Conservation (phyloP, 2,329 filamentous ascomycete genomes). For the Sporothrix brunneoviolacea region DNA sequence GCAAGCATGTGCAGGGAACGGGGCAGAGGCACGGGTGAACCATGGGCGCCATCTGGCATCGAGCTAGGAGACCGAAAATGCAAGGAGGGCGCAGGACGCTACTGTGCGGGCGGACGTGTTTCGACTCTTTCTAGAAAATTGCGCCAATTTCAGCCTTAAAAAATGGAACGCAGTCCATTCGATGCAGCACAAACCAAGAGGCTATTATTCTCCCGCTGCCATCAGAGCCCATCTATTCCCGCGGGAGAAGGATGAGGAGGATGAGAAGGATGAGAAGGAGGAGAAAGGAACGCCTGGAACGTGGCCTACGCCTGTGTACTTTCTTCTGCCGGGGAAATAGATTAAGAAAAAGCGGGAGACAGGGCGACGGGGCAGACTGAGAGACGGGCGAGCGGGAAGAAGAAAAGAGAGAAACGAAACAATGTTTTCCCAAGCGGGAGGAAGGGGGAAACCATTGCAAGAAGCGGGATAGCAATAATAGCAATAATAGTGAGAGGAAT, state of each 20-base stretch:
- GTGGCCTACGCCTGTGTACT: too few species aligned
- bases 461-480: too few species aligned
- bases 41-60: neutral
- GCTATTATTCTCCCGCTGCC: too few species aligned
- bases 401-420: neutral
- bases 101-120: too few species aligned
- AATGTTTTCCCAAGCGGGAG: neutral
- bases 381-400: too few species aligned
- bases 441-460: too few species aligned
- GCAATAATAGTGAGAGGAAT: too few species aligned
- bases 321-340: conserved; percentile 4
- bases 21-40: too few species aligned
- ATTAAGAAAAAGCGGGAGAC: neutral
- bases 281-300: too few species aligned
- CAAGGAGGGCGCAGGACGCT: neutral
- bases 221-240: too few species aligned
- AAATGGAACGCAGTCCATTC: neutral
- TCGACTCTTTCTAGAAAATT: neutral
- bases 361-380: neutral
- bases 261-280: neutral
- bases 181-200: neutral
- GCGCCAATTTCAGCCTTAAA: conserved; percentile 7
- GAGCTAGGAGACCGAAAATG: neutral
- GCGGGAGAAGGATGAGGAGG: neutral
- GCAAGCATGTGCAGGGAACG: too few species aligned